These are phyloP conservation scores for Tylopilus felleus DNA, from an alignment of 768 basidiomycete genomes.

Conservation along the genomic window DNA sequence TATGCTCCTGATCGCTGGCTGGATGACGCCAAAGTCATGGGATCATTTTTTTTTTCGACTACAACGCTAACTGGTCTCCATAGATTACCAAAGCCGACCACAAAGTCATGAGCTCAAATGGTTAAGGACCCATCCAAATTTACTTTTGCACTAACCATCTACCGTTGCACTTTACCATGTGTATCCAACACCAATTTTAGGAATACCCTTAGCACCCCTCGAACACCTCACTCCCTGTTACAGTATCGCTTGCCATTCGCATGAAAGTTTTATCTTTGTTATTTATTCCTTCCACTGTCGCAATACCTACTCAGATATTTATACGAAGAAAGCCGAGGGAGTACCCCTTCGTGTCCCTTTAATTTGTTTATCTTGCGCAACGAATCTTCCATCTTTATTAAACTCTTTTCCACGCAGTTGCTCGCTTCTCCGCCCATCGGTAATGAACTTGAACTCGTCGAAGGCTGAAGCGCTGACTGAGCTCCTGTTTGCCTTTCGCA, in stretches of 20 bases:
- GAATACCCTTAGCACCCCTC: neutral
- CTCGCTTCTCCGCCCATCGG: no score
- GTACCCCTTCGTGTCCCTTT: neutral
- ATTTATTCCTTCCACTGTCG: neutral
- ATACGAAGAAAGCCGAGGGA: neutral
- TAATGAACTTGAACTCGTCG: no score
- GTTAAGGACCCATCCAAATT: neutral
- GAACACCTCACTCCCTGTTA: neutral
- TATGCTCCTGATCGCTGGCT: neutral
- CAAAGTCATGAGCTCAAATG: slow-evolving; percentile 15
- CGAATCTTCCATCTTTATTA: neutral
- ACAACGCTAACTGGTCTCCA: slow-evolving; percentile 3
- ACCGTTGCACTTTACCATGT: neutral
- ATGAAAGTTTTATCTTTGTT: neutral
- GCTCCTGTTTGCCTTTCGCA: no score
- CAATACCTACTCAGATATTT: neutral
- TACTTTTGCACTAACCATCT: neutral
- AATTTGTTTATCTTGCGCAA: neutral
- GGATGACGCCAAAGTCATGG: neutral
- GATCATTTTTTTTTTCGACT: neutral
- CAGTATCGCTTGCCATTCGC: neutral
- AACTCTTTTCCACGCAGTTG: neutral
- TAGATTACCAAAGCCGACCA: slow-evolving; percentile 15
- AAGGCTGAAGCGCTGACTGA: no score
- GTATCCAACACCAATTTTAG: neutral